Conservation (phyloP, 1,139 yeast genomes). For the Candida buenavistaensis region DNA sequence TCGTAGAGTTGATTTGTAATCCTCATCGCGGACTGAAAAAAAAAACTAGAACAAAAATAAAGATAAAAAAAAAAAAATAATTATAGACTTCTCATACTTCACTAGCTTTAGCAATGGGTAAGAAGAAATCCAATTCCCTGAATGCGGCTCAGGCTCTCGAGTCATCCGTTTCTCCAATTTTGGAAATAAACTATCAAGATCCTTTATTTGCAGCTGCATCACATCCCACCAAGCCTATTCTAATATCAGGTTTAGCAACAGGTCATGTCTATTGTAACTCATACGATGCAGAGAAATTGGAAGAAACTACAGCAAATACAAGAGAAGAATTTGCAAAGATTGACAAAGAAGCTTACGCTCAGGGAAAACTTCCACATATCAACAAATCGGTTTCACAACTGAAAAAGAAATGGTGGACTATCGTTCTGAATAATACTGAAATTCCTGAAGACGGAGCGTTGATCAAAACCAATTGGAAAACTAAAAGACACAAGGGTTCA, state of each 20-base stretch:
- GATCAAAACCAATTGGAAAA: constrained; percentile 61
- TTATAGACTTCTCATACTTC: too few relatives aligned
- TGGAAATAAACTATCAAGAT: constrained; percentile 51
- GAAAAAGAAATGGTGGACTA: constrained; percentile 51
- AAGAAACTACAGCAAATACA: constrained; percentile 25
- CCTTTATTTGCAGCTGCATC: constrained; percentile 79
- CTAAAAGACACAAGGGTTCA: constrained; percentile 88
- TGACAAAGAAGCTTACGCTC: constrained; percentile 28
- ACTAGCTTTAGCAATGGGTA: constrained; percentile 23
- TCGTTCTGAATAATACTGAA: constrained; percentile 36
- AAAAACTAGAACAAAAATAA: too few relatives aligned
- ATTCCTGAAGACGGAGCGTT: constrained; percentile 31
- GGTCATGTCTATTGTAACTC: constrained; percentile 67
- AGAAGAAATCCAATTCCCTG: constrained; percentile 31
- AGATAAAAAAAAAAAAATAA: too few relatives aligned
- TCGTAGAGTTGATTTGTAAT: too few relatives aligned
- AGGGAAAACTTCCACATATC: constrained; percentile 28
- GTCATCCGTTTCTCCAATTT: constrained; percentile 48
- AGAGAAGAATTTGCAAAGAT: constrained; percentile 21
- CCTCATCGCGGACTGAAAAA: too few relatives aligned
- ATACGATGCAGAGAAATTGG: constrained; percentile 52
- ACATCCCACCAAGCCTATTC: constrained; percentile 70
- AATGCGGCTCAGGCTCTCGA: constrained; percentile 34
- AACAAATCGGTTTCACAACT: constrained; percentile 38
- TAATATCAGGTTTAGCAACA: constrained; percentile 73